Conservation (phyloP, 352 stramenopile species). For the Phytophthora agathidicida region DNA sequence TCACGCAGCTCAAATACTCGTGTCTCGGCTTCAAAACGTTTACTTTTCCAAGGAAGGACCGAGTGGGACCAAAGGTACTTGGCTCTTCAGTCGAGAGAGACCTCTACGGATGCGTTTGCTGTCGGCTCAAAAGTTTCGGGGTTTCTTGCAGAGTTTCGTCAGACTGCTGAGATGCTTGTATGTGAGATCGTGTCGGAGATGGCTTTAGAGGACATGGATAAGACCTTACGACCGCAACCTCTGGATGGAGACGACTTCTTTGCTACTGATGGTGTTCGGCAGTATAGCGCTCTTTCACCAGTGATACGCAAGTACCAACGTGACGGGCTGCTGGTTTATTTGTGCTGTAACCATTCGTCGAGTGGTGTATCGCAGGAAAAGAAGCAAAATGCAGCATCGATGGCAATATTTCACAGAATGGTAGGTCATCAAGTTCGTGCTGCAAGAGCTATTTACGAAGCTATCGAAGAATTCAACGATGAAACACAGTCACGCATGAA, state of each 20-base stretch:
- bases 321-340: slow-evolving; percentile 45
- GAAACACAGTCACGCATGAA: slow-evolving; percentile 8
- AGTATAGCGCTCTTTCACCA: neutral
- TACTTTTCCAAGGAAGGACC: slow-evolving; percentile 6
- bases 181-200: slow-evolving; percentile 47
- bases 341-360: slow-evolving; percentile 14
- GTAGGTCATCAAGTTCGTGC: slow-evolving; percentile 62
- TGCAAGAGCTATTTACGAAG: slow-evolving; percentile 37
- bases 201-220: slow-evolving; percentile 23
- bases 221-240: slow-evolving; percentile 18
- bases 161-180: slow-evolving; percentile 37
- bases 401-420: slow-evolving; percentile 33
- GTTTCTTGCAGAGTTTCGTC: slow-evolving; percentile 45
- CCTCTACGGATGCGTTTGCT: slow-evolving; percentile 14
- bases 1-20: slow-evolving; percentile 1
- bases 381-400: slow-evolving; percentile 5
- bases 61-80: slow-evolving; percentile 39
- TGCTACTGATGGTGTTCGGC: slow-evolving; percentile 33
- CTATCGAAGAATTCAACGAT: slow-evolving; percentile 21
- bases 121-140: slow-evolving; percentile 30
- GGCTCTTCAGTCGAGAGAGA: neutral
- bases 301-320: slow-evolving; percentile 36
- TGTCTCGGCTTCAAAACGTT: slow-evolving; percentile 16
- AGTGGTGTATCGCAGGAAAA: slow-evolving; percentile 11
- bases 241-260: slow-evolving; percentile 46